Evolutionary conservation across 2,329 filamentous ascomycete genomes (phyloP).

Genomic region (Nemania abortiva): DNA sequence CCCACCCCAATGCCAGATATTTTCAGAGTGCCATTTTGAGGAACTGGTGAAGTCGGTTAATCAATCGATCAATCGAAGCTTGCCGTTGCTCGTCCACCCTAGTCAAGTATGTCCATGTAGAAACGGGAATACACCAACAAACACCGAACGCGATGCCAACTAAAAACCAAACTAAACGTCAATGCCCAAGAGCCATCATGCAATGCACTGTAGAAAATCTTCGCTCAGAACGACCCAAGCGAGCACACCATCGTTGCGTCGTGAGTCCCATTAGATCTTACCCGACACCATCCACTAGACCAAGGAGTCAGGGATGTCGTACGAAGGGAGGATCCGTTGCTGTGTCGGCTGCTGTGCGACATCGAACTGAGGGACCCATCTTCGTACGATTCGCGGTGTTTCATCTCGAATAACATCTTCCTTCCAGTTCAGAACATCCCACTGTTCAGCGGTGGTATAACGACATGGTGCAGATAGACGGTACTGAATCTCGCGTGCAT

Average conservation of each 20-base stretch:
- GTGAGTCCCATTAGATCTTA: slow-evolving; percentile 38
- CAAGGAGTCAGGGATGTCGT: slow-evolving; percentile 47
- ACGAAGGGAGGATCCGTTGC: slow-evolving; percentile 38
- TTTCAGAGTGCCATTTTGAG: slow-evolving; percentile 24
- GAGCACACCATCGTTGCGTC: slow-evolving; percentile 44
- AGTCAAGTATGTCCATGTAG: slow-evolving; percentile 47
- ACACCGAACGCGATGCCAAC: slow-evolving; percentile 52
- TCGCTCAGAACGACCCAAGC: slow-evolving; percentile 34
- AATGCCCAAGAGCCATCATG: slow-evolving; percentile 45
- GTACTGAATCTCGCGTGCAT: slow-evolving; percentile 52
- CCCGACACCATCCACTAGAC: slow-evolving; percentile 45
- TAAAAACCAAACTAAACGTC: slow-evolving; percentile 44
- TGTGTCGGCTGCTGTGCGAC: slow-evolving; percentile 37
- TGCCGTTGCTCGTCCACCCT: slow-evolving; percentile 29
- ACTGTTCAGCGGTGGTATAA: slow-evolving; percentile 57
- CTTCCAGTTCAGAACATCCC: slow-evolving; percentile 64
- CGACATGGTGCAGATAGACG: slow-evolving; percentile 54
- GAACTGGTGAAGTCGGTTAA: slow-evolving; percentile 11
- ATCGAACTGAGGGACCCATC: slow-evolving; percentile 57
- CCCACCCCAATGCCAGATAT: slow-evolving; percentile 27
- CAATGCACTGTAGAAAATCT: slow-evolving; percentile 45
- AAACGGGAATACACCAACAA: slow-evolving; percentile 46
- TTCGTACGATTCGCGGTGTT: slow-evolving; percentile 58
- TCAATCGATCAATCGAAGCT: slow-evolving; percentile 12
- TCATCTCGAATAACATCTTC: slow-evolving; percentile 59